These are phyloP conservation scores for Chrysanthemum makinoi DNA, from an alignment of 129 eudicot species.

Conservation along the genomic window DNA sequence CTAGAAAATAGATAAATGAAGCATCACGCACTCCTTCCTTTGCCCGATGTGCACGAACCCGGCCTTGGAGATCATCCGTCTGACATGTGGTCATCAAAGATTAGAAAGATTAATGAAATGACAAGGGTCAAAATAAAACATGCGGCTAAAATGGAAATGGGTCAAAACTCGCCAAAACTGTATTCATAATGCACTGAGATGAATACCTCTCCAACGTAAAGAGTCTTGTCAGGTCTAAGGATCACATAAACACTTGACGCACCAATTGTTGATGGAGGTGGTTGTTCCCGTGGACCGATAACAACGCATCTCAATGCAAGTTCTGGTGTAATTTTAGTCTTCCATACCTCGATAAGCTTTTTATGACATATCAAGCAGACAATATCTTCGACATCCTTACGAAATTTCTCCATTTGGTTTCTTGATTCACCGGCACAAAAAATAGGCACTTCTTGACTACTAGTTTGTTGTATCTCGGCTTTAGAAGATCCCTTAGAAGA, in stretches of 20 bases:
- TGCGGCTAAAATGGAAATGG: too few species aligned
- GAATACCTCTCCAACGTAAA: conserved; percentile 91
- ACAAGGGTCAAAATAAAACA: background rate
- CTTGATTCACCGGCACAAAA: conserved; percentile 11
- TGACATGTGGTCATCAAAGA: conserved; percentile 17
- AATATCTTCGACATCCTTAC: conserved; percentile 51
- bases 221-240: conserved; percentile 67
- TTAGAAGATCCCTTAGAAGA: conserved; percentile 16
- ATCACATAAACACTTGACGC: conserved; percentile 87
- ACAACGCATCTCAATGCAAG: conserved; percentile 40
- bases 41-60: conserved; percentile 70
- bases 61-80: conserved; percentile 92
- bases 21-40: conserved; percentile 76
- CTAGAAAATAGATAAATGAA: conserved; percentile 64
- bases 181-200: conserved; percentile 4
- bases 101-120: conserved; percentile 10
- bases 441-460: conserved; percentile 11
- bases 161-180: too few species aligned
- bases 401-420: conserved; percentile 34
- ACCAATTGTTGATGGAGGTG: conserved; percentile 89
- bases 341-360: conserved; percentile 40
- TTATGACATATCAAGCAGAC: conserved; percentile 47
- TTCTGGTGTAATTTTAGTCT: conserved; percentile 32
- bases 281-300: conserved; percentile 73
- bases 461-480: conserved; percentile 23